Evolutionary conservation across 768 basidiomycete genomes (phyloP).

Genomic region (Gloeostereum incarnatum): DNA sequence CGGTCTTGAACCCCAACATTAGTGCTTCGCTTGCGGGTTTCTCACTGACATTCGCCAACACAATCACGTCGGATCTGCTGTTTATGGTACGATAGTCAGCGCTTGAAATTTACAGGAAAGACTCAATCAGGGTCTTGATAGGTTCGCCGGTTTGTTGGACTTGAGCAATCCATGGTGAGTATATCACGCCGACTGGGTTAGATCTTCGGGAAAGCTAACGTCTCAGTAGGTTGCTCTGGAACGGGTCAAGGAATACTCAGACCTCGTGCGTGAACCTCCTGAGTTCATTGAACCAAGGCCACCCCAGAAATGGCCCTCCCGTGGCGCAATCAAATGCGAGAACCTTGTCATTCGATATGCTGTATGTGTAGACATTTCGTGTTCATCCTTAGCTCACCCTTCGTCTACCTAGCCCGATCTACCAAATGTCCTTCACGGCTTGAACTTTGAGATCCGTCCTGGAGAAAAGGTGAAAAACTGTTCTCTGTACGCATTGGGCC

Average conservation of each 20-base stretch:
- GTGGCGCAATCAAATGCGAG: conserved; percentile 61
- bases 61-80: conserved; percentile 62
- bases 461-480: conserved; percentile 58
- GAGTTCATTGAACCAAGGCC: conserved; percentile 89
- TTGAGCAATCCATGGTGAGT: conserved; percentile 87
- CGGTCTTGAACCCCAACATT: conserved; percentile 60
- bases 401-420: conserved; percentile 58
- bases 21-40: conserved; percentile 82
- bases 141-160: conserved; percentile 75
- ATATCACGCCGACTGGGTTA: too few relatives aligned
- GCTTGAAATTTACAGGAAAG: not conserved
- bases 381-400: not conserved
- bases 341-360: conserved; percentile 73
- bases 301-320: conserved; percentile 66
- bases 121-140: conserved; percentile 10
- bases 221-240: conserved; percentile 63
- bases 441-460: conserved; percentile 65
- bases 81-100: conserved; percentile 58
- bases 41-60: conserved; percentile 75
- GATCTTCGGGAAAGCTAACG: too few relatives aligned
- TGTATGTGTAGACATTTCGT: conserved; percentile 33
- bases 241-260: conserved; percentile 87
- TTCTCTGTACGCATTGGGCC: not conserved
- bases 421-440: conserved; percentile 73
- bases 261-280: conserved; percentile 64